phyloP scores from a whole-genome alignment of 768 basidiomycete genomes.

The Tubosaeta sp. region DNA sequence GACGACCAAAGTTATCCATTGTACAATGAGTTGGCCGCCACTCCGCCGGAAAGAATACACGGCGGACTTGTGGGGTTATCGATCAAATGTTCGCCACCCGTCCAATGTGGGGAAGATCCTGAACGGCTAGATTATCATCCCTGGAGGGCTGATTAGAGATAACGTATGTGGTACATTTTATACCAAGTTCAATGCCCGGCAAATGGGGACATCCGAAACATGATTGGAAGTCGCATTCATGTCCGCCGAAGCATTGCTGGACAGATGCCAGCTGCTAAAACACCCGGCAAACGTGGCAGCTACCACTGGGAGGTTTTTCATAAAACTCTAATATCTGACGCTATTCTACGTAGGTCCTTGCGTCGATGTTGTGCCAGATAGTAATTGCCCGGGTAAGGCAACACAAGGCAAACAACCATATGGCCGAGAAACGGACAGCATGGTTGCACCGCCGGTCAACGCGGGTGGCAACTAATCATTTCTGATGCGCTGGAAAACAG shows the following conservation, averaged over 20 bases:
- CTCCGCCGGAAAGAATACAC: background rate
- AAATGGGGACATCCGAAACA: conserved; percentile 7
- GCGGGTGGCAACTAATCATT: background rate
- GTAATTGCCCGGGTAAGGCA: background rate
- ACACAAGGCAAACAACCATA: background rate
- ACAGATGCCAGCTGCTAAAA: background rate
- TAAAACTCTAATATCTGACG: background rate
- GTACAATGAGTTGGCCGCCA: background rate
- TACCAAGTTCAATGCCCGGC: background rate
- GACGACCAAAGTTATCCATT: background rate
- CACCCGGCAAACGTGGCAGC: background rate
- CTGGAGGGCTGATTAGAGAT: conserved; percentile 1
- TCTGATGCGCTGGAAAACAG: background rate
- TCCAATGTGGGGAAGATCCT: conserved; percentile 14
- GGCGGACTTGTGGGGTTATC: conserved; percentile 14
- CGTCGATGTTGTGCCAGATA: background rate
- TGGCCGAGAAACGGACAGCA: background rate
- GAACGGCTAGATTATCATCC: conserved; percentile 9
- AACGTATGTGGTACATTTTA: background rate
- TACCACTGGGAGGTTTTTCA: background rate
- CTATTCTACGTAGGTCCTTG: background rate
- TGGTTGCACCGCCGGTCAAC: background rate
- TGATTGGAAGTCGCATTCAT: background rate
- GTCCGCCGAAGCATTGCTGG: background rate
- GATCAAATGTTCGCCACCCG: conserved; percentile 21